These are phyloP conservation scores for Gossypium davidsonii DNA, from an alignment of 441 rosid species.

Conservation along the genomic window DNA sequence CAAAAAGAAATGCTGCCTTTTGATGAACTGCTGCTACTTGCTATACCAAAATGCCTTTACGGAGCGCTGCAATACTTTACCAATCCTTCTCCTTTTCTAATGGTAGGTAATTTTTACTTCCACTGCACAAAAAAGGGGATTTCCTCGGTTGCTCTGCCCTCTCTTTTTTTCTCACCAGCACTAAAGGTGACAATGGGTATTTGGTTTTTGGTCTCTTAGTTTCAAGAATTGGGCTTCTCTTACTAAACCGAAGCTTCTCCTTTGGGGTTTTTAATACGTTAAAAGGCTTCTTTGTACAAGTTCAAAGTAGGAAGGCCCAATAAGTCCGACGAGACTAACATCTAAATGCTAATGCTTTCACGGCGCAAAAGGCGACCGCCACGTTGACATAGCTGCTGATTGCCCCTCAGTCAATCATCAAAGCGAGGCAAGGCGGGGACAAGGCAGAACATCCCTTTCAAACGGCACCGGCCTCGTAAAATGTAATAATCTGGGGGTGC, in stretches of 20 bases:
- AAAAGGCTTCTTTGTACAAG: neutral
- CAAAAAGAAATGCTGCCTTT: neutral
- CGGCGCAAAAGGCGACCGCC: neutral
- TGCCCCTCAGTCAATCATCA: neutral
- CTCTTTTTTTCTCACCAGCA: neutral
- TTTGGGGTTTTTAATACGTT: neutral
- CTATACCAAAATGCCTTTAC: neutral
- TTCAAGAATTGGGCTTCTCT: neutral
- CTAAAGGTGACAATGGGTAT: neutral
- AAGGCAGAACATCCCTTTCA: constrained; percentile 5
- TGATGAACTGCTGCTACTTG: neutral
- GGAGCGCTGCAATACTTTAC: too few species aligned
- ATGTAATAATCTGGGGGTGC: constrained; percentile 1
- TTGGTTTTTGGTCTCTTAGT: neutral
- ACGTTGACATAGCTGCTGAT: neutral
- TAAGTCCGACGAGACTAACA: neutral
- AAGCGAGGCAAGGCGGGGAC: neutral
- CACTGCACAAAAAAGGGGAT: neutral
- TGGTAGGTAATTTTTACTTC: too few species aligned
- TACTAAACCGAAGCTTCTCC: neutral
- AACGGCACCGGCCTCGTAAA: constrained; percentile 13
- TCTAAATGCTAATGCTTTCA: neutral
- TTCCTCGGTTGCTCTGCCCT: neutral
- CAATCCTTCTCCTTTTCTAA: too few species aligned
- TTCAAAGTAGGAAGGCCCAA: neutral